Conservation (phyloP, 257 asterid species). For the Craterostigma plantagineum region DNA sequence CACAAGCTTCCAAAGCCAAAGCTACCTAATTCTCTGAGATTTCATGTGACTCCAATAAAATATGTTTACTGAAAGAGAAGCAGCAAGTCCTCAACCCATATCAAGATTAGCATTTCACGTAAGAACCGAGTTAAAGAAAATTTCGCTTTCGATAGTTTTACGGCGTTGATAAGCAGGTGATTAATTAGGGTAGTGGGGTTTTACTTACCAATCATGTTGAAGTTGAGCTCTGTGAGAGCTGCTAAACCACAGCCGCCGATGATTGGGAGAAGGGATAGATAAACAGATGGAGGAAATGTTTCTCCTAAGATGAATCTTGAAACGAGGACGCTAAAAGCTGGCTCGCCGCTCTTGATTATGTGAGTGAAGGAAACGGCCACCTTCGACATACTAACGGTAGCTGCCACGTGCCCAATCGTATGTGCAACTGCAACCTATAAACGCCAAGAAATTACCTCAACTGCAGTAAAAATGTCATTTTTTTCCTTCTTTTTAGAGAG, state of each 20-base stretch:
- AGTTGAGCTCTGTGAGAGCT: constrained; percentile 57
- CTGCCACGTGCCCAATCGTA: too few relatives aligned
- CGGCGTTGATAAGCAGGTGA: background rate
- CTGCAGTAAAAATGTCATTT: too few relatives aligned
- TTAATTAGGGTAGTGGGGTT: background rate
- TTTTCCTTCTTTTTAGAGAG: too few relatives aligned
- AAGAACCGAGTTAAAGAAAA: background rate
- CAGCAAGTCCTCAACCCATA: background rate
- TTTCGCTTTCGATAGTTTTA: background rate
- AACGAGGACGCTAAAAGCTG: constrained; percentile 57
- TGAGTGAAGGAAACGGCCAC: too few relatives aligned
- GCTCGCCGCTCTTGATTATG: constrained; percentile 13
- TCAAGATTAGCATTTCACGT: too few relatives aligned
- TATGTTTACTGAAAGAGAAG: background rate
- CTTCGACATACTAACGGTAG: too few relatives aligned
- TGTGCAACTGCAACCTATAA: too few relatives aligned
- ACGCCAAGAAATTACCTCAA: too few relatives aligned
- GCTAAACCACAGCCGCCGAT: constrained; percentile 57
- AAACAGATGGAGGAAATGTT: constrained; percentile 33
- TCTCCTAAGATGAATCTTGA: constrained; percentile 51
- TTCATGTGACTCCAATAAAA: background rate
- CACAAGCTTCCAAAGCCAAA: background rate
- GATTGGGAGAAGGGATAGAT: constrained; percentile 47
- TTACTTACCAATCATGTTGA: constrained; percentile 47
- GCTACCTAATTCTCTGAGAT: background rate